Base-by-base conservation (phyloP, 768 basidiomycete genomes). In the Astraeus odoratus region DNA sequence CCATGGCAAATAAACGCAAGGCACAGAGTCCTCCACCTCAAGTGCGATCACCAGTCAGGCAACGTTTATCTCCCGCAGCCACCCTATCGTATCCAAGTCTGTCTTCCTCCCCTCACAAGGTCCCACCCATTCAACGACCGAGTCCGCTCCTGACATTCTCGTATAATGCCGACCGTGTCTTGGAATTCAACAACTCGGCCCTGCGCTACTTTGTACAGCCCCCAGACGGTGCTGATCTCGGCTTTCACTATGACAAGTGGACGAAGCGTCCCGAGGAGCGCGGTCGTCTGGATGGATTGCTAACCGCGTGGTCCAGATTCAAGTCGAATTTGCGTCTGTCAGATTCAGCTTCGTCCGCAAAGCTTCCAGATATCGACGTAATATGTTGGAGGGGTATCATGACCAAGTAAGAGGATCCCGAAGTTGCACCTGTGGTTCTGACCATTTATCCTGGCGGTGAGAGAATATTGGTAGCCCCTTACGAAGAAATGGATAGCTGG, bases 361-460 rank as follows among this genome's bases (percentile, higher is more conserved):
- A 36, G 40, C 16, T 38, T 16, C 68, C 66, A 20, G 77, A 75
- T 44, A 69, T 83, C 22, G 75, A 71, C 1, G 74, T 83, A 23
- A 70, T 86, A 42, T 68, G 74, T 8, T 93, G 89, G 89, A 72
- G 89, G 56, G 89, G 89, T 9, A 74, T 90, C 42, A 78, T 90
- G 72, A 91, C 90, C 48, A 90, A 81, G 86, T 89, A 61, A 68
- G 74, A 59, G 34, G 12, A 12, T 3, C 43, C 18, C 16, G 34
- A 37, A 24, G 51, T 50, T 42, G 24, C 36, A 33, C 36, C 20
- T 39, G 15, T 27, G 33, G 34, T 37, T 39, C 12, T 37, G 23
- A 8, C 31, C 45, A 15, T 54, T 51, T 39, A 53, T 48, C 40
- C 31, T 39, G 57, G 55, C 51, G 46, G 64, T 60, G 72, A 71